Evolutionary conservation across 495 filamentous ascomycete species (phyloP).

Genomic region (Chaetomidium leptoderma): DNA sequence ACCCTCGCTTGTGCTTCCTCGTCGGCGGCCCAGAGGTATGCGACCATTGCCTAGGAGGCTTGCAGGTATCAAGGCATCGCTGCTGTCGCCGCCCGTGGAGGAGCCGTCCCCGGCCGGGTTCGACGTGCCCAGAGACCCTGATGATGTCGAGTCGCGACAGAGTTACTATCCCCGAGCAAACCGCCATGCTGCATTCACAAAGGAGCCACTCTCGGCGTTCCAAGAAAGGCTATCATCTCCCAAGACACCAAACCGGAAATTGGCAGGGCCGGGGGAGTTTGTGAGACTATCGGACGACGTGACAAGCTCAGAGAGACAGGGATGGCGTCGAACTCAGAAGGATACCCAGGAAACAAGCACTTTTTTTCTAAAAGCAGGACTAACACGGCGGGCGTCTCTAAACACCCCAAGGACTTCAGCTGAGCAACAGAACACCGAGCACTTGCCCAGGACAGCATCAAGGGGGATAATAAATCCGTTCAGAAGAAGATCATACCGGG

Average conservation of each 20-base stretch:
- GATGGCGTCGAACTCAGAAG: not conserved
- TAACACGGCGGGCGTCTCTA: not conserved
- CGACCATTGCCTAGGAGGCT: constrained; percentile 18
- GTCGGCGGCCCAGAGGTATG: constrained; percentile 25
- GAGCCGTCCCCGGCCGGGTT: constrained; percentile 20
- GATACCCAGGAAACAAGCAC: not conserved
- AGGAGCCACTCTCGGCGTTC: constrained; percentile 2
- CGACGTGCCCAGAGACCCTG: not conserved
- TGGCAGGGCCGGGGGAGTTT: not conserved
- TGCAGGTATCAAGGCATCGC: constrained; percentile 10
- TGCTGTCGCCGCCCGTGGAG: constrained; percentile 35
- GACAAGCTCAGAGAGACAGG: not conserved
- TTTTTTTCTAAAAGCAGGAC: not conserved
- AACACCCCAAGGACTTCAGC: constrained; percentile 6
- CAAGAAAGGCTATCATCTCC: not conserved
- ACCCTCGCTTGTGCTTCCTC: constrained; percentile 19
- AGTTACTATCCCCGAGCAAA: not conserved
- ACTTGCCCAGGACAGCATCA: not conserved
- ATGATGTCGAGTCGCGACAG: not conserved
- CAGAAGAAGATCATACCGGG: not conserved
- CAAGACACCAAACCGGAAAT: not conserved
- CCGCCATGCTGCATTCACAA: not conserved
- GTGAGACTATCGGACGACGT: not conserved
- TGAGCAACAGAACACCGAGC: not conserved
- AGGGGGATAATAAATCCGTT: not conserved